Evolutionary conservation across 2,329 filamentous ascomycete species (phyloP).

Genomic region (Fusarium sp.): DNA sequence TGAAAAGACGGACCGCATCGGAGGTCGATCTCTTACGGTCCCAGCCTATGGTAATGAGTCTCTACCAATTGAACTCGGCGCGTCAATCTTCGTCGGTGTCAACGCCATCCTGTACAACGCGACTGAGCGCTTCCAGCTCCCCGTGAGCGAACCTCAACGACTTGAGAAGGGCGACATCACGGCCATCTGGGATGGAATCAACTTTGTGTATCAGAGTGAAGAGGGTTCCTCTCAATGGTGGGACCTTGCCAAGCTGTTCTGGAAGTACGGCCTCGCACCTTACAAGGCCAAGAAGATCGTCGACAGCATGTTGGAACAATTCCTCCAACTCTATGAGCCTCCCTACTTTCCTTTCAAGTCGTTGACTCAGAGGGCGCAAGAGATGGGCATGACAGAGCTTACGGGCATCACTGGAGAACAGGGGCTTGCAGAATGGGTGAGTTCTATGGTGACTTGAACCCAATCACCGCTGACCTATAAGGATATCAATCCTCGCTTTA

Average conservation of each 20-base stretch:
- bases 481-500: slow-evolving; percentile 72
- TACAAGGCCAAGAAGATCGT: slow-evolving; percentile 79
- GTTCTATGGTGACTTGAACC: not conserved
- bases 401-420: slow-evolving; percentile 80
- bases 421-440: slow-evolving; percentile 73
- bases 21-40: slow-evolving; percentile 89
- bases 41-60: slow-evolving; percentile 76
- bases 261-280: slow-evolving; percentile 86
- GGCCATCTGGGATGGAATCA: slow-evolving; percentile 85
- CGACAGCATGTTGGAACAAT: slow-evolving; percentile 76
- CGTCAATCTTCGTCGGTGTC: slow-evolving; percentile 88
- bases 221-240: slow-evolving; percentile 77
- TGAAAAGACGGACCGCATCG: slow-evolving; percentile 81
- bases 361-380: slow-evolving; percentile 74
- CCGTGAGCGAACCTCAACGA: slow-evolving; percentile 59
- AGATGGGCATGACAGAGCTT: slow-evolving; percentile 73
- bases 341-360: slow-evolving; percentile 88
- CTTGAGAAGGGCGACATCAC: slow-evolving; percentile 67
- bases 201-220: slow-evolving; percentile 76
- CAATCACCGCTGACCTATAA: slow-evolving; percentile 42
- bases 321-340: slow-evolving; percentile 82
- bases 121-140: slow-evolving; percentile 77
- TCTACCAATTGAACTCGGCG: slow-evolving; percentile 85
- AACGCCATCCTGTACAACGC: slow-evolving; percentile 87
- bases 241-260: slow-evolving; percentile 82